Base-by-base conservation (phyloP, 2,329 filamentous ascomycete genomes). In the Onygenales sp. region DNA sequence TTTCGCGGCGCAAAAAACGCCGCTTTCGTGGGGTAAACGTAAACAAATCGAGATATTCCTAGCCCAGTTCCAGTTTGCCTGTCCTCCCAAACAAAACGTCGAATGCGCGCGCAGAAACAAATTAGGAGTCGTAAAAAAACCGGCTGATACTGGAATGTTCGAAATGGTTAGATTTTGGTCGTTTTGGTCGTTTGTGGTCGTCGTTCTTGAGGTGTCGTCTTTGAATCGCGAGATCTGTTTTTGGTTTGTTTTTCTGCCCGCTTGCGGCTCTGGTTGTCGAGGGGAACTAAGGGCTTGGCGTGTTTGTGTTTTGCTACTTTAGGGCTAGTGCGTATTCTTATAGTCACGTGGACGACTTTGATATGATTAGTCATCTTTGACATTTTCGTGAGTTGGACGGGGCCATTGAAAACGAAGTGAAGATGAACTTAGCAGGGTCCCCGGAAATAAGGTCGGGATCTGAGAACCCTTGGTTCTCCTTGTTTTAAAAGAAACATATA, bases 161-260 rank as follows among this genome's bases (percentile, higher is more conserved):
- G 21, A 27, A 27, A 27, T 27, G 21, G 21, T 27, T 27, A 27
- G 21, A 4, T 27, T 27, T 17, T 27, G 21, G 21, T 27, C 21
- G 21, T 27, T 27, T 27, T 27, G 21, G 21, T 27, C 21, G 21
- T 27, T 27, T 27, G 6, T 27, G 6, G 44, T 47, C 32, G 44
- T 37, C 14, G 6, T 48, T 48, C 33, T 32, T 11, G 40, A 1
- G 45, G 5, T 48, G 45, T 27, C 11, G 45, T 48, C 13, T 27
- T 17, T 48, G 6, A 14, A 9, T 44, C 6, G 14, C 10, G 21
- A 14, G 10, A 42, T 44, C 13, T 34, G 32, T 27, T 3, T 17
- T 36, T 21, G 45, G 36, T 52, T 52, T 52, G 50, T 46, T 52
- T 45, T 44, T 37, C 42, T 36, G 34, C 34, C 50, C 8, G 27